Percentiles rank a stretch among this genome's conserved stretches.
phyloP scores from a whole-genome alignment of 2,329 filamentous ascomycete genomes.

The Colletotrichum siamense region DNA sequence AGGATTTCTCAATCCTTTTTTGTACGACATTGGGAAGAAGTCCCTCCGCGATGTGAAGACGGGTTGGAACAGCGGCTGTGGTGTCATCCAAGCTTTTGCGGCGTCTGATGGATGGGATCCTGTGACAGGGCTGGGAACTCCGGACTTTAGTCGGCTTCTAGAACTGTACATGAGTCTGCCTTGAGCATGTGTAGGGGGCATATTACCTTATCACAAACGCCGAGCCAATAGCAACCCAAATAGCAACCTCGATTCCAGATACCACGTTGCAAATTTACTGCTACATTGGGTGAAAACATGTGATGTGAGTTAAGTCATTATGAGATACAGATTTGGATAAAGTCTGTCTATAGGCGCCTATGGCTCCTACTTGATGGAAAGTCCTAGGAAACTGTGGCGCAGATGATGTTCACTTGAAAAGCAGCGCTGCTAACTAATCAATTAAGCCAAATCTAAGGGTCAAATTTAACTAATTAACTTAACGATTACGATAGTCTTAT shows the following conservation, averaged over 20 bases:
- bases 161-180: not conserved
- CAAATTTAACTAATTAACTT: too few relatives aligned
- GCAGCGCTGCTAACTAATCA: too few relatives aligned
- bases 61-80: constrained; percentile 30
- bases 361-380: not conserved
- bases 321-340: not conserved
- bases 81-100: constrained; percentile 27
- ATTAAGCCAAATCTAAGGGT: too few relatives aligned
- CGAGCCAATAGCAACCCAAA: not conserved
- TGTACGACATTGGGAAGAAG: constrained; percentile 27
- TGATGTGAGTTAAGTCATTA: not conserved
- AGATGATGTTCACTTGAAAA: not conserved
- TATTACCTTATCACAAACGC: not conserved
- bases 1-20: constrained; percentile 41
- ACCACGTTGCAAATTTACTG: not conserved
- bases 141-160: not conserved
- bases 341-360: not conserved
- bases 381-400: not conserved
- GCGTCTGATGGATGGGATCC: constrained; percentile 31
- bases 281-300: not conserved
- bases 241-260: not conserved
- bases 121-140: constrained; percentile 29
- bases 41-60: constrained; percentile 27
- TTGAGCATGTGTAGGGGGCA: not conserved
- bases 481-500: too few relatives aligned